Base-by-base conservation (phyloP, 495 filamentous ascomycete species). In the Chaetomium cochliodes region DNA sequence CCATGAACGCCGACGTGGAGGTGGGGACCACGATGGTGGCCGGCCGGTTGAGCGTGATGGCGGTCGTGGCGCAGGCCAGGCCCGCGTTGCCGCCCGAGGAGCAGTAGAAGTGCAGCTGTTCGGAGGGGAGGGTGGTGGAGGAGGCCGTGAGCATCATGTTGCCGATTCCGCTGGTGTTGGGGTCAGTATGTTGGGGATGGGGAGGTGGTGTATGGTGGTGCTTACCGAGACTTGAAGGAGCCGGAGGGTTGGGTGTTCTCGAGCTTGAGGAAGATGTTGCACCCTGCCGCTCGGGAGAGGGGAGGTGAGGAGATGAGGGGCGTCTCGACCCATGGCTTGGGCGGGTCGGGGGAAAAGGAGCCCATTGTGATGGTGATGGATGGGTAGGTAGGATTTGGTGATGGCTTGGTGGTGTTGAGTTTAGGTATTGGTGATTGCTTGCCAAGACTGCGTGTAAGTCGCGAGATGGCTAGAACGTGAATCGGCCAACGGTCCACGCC, bases 201-300 rank as follows among this genome's bases (percentile, higher is more conserved):
- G 5, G 51, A 25, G 15, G 52, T 9, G 53, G 33, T 13, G 13
- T 30, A 44, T 44, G 41, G 41, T 22, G 7, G 44, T 20, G 23
- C 58, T 12, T 68, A 74, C 71, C 92, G 88, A 37, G 92, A 96
- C 77, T 97, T 98, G 87, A 97, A 98, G 12, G 92, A 96, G 52
- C 92, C 92, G 5, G 90, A 89, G 5, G 94, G 93, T 70, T 98
- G 93, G 70, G 93, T 86, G 76, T 91, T 91, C 65, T 98, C 93
- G 62, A 97, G 87, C 74, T 98, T 98, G 69, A 98, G 87, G 77
- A 89, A 93, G 78, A 98, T 85, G 65, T 86, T 82, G 72, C 89
- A 93, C 46, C 89, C 89, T 26, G 89, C 89, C n/a, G 81, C 81
- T 63, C 83, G 81, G 42, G 89, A 92, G 30, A 94, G 82, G 6